Conservation (phyloP, 2,329 filamentous ascomycete species). For the Amphichorda felina region DNA sequence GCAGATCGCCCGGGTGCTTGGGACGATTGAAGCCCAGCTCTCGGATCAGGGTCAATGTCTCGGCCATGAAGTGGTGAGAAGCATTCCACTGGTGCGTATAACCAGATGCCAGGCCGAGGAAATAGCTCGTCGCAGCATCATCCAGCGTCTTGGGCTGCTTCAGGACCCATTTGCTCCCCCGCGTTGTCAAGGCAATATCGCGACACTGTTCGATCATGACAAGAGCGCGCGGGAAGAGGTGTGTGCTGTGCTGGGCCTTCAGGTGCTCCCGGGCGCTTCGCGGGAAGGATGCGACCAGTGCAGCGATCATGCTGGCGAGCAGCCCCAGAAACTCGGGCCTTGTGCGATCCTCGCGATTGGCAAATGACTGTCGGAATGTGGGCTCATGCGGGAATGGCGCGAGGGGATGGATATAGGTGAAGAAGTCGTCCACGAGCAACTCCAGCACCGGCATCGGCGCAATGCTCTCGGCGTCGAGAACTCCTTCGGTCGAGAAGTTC, state of each 20-base stretch:
- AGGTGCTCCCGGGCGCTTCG: constrained; percentile 58
- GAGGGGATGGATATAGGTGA: constrained; percentile 69
- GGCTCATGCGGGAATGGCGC: constrained; percentile 70
- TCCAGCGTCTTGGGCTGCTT: constrained; percentile 36
- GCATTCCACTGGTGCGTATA: constrained; percentile 58
- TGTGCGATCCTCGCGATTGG: constrained; percentile 51
- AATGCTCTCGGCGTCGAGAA: constrained; percentile 55
- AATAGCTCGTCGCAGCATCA: constrained; percentile 62
- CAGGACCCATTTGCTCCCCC: constrained; percentile 40
- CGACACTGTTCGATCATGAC: constrained; percentile 61
- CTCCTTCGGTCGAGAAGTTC: constrained; percentile 25
- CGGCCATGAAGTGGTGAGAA: constrained; percentile 61
- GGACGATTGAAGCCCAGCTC: constrained; percentile 54
- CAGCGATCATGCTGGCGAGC: constrained; percentile 62
- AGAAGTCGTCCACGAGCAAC: constrained; percentile 68
- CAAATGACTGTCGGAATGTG: constrained; percentile 60
- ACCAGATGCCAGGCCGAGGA: constrained; percentile 52
- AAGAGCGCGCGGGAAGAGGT: constrained; percentile 56
- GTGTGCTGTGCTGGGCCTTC: constrained; percentile 50
- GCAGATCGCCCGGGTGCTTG: constrained; percentile 27
- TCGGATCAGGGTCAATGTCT: constrained; percentile 57
- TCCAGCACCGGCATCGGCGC: constrained; percentile 57
- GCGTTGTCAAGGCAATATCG: constrained; percentile 54
- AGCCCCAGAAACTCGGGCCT: constrained; percentile 58
- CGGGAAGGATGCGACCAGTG: constrained; percentile 65